Percentiles rank a stretch among this genome's conserved stretches.
Evolutionary conservation across 805 yeast species (phyloP).

Genomic region (Scheffersomyces spartinae): DNA sequence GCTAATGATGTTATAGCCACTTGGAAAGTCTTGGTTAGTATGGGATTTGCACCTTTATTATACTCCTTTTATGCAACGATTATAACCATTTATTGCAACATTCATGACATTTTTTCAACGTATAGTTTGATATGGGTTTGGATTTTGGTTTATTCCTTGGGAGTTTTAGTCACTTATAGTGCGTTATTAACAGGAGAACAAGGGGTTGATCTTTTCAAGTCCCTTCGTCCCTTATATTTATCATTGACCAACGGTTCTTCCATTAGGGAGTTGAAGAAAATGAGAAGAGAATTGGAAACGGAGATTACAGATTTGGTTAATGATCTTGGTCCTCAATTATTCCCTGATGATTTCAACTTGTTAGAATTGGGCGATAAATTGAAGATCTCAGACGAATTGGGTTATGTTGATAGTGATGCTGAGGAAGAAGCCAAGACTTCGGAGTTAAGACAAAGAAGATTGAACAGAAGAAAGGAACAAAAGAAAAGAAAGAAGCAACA

Average conservation of each 20-base stretch:
- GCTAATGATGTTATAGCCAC: constrained; percentile 95
- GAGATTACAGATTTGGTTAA: constrained; percentile 75
- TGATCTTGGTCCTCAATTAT: constrained; percentile 70
- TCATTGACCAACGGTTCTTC: constrained; percentile 49
- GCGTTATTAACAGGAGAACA: constrained; percentile 87
- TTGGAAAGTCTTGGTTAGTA: constrained; percentile 86
- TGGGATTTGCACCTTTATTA: constrained; percentile 81
- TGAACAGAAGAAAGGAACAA: constrained; percentile 13
- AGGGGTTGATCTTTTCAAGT: constrained; percentile 81
- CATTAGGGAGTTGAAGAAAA: constrained; percentile 44
- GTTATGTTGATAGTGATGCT: constrained; percentile 31
- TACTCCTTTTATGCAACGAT: constrained; percentile 70
- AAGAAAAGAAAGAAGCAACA: constrained; percentile 5
- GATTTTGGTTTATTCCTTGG: constrained; percentile 19
- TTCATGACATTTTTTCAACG: constrained; percentile 10
- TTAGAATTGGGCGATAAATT: constrained; percentile 32
- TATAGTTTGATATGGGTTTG: constrained; percentile 10
- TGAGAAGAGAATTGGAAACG: constrained; percentile 50
- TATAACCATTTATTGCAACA: constrained; percentile 30
- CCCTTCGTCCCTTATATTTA: constrained; percentile 69
- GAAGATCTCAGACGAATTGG: constrained; percentile 15
- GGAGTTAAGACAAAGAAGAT: constrained; percentile 33
- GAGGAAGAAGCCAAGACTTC: constrained; percentile 40
- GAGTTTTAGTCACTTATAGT: constrained; percentile 54
- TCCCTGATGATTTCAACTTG: constrained; percentile 67